These are phyloP conservation scores for Kodamaea plutei DNA, from an alignment of 1,139 yeast genomes.

Conservation along the genomic window DNA sequence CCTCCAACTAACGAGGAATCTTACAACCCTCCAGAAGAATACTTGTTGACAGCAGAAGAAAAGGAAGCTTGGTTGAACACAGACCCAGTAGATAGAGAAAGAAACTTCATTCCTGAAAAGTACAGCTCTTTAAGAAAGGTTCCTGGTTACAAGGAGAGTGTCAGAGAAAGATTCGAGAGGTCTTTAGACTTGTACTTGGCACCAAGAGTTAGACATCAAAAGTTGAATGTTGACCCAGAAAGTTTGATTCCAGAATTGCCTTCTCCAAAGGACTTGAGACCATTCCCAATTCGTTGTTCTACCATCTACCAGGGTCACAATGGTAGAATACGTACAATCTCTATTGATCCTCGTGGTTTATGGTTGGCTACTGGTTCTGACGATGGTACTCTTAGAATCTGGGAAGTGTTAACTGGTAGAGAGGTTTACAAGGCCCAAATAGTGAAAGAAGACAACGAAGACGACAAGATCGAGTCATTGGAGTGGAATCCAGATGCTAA, in stretches of 20 bases:
- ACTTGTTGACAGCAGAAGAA: slow-evolving; percentile 77
- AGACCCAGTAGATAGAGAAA: slow-evolving; percentile 76
- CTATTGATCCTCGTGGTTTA: slow-evolving; percentile 84
- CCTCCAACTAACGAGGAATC: slow-evolving; percentile 98
- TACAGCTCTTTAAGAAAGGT: slow-evolving; percentile 80
- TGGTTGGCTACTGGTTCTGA: slow-evolving; percentile 98
- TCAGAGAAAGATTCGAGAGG: slow-evolving; percentile 91
- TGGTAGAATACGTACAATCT: slow-evolving; percentile 75
- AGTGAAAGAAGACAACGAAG: slow-evolving; percentile 50
- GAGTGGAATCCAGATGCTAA: slow-evolving; percentile 86
- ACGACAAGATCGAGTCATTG: slow-evolving; percentile 75
- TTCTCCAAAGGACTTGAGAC: slow-evolving; percentile 92
- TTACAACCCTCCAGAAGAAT: slow-evolving; percentile 97
- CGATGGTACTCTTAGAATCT: slow-evolving; percentile 90
- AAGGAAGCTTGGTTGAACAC: slow-evolving; percentile 63
- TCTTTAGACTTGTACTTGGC: slow-evolving; percentile 91
- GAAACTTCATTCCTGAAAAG: slow-evolving; percentile 79
- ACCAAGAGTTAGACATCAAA: slow-evolving; percentile 90
- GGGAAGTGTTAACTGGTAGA: slow-evolving; percentile 96
- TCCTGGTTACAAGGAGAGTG: slow-evolving; percentile 83
- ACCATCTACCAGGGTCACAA: slow-evolving; percentile 80
- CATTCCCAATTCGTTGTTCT: slow-evolving; percentile 94
- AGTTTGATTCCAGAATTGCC: slow-evolving; percentile 94
- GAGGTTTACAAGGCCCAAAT: slow-evolving; percentile 70
- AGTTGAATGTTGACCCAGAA: slow-evolving; percentile 92